A percentile compares a stretch with the other conserved stretches of the same genome.
phyloP scores from a whole-genome alignment of 73 alveolate species.

The Paramecium bursaria region DNA sequence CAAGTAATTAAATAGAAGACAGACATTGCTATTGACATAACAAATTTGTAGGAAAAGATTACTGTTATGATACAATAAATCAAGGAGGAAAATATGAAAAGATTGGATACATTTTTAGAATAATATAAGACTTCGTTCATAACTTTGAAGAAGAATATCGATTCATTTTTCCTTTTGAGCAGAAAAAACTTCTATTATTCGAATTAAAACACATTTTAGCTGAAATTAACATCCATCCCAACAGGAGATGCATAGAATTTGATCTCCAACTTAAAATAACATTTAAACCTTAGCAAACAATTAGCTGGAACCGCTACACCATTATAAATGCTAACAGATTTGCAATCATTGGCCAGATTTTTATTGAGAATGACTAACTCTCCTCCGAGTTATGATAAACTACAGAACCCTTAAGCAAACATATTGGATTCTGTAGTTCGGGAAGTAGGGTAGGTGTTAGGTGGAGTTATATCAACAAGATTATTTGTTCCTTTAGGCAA shows the following conservation, averaged over 20 bases:
- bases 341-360: conserved; percentile 36
- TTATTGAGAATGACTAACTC: conserved; percentile 45
- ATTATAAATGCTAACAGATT: conserved; percentile 51
- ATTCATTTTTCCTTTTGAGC: conserved; percentile 42
- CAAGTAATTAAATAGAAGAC: conserved; percentile 48
- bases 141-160: conserved; percentile 44
- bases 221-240: not conserved
- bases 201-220: conserved; percentile 39
- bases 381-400: conserved; percentile 52
- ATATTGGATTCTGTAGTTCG: conserved; percentile 39
- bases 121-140: conserved; percentile 25
- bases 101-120: conserved; percentile 27
- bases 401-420: conserved; percentile 19
- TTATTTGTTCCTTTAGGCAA: conserved; percentile 33
- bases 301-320: conserved; percentile 51
- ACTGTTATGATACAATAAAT: conserved; percentile 22
- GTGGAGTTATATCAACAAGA: conserved; percentile 27
- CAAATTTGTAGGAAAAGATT: conserved; percentile 46
- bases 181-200: conserved; percentile 48
- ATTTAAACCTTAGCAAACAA: conserved; percentile 26
- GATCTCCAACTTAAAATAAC: conserved; percentile 6
- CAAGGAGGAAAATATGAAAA: conserved; percentile 53
- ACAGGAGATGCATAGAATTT: conserved; percentile 44
- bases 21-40: conserved; percentile 40
- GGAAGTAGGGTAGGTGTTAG: conserved; percentile 47